Evolutionary conservation across 2,329 filamentous ascomycete species (phyloP).

Genomic region (Basipetospora chlamydospora): DNA sequence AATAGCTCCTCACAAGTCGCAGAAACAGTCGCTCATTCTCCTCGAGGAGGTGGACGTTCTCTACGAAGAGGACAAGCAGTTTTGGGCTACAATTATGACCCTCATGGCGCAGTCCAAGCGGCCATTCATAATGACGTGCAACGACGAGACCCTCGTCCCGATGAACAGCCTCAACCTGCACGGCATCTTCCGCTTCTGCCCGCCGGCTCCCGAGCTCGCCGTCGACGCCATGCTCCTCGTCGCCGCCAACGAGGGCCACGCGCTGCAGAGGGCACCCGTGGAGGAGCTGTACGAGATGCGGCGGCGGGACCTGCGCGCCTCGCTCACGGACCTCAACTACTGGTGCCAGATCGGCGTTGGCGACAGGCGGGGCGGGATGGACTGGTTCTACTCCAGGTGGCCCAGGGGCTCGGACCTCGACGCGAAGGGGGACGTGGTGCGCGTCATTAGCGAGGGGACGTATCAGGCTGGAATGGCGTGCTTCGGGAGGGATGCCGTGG

Average conservation of each 20-base stretch:
- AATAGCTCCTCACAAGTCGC: constrained; percentile 29
- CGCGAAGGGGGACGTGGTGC: constrained; percentile 49
- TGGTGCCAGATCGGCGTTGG: constrained; percentile 97
- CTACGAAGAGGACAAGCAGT: constrained; percentile 91
- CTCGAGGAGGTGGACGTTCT: constrained; percentile 88
- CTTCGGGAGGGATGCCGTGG: constrained; percentile 46
- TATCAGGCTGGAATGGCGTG: constrained; percentile 68
- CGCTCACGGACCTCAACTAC: constrained; percentile 74
- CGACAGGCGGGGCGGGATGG: constrained; percentile 71
- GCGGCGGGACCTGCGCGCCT: constrained; percentile 59
- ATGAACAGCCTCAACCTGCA: constrained; percentile 62
- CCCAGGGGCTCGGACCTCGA: constrained; percentile 58
- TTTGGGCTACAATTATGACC: constrained; percentile 70
- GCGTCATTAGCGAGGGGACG: constrained; percentile 69
- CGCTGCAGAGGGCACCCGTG: constrained; percentile 53
- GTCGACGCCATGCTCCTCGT: constrained; percentile 70
- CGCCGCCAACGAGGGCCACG: constrained; percentile 80
- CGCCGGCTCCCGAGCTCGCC: constrained; percentile 51
- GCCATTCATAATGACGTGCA: constrained; percentile 91
- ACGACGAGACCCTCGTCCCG: constrained; percentile 73
- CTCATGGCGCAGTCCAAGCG: constrained; percentile 76
- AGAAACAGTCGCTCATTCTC: constrained; percentile 89
- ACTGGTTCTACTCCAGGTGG: constrained; percentile 77
- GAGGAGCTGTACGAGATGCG: constrained; percentile 56
- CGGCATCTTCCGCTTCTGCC: constrained; percentile 64